phyloP scores from a whole-genome alignment of 257 asterid genomes.

The Schizonepeta tenuifolia region DNA sequence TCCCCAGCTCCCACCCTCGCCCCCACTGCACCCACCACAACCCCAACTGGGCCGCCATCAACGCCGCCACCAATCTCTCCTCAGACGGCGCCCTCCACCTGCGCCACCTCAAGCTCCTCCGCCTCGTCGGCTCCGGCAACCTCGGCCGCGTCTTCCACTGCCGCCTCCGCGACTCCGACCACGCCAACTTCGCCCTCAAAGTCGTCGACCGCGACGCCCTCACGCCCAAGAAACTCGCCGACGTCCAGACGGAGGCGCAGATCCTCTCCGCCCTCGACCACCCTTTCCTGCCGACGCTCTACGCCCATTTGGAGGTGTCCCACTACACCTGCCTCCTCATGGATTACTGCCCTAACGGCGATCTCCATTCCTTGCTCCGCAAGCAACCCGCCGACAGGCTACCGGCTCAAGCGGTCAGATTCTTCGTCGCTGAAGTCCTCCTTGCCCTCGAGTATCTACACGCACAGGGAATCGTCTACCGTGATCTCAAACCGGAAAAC shows the following conservation, averaged over 20 bases:
- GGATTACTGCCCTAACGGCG: slow-evolving; percentile 86
- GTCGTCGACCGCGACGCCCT: slow-evolving; percentile 80
- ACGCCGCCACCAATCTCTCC: slow-evolving; percentile 70
- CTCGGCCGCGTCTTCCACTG: slow-evolving; percentile 92
- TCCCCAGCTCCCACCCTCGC: slow-evolving; percentile 59
- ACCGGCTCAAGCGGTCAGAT: slow-evolving; percentile 56
- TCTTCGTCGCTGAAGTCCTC: slow-evolving; percentile 73
- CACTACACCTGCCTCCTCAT: slow-evolving; percentile 85
- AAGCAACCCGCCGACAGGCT: slow-evolving; percentile 60
- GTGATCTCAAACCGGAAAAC: slow-evolving; percentile 90
- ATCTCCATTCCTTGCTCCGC: slow-evolving; percentile 75
- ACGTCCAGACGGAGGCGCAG: slow-evolving; percentile 75
- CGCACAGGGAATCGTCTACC: slow-evolving; percentile 79
- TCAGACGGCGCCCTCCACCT: slow-evolving; percentile 76
- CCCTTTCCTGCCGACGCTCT: slow-evolving; percentile 89
- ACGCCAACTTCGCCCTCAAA: slow-evolving; percentile 82
- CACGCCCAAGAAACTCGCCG: slow-evolving; percentile 62
- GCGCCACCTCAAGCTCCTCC: slow-evolving; percentile 79
- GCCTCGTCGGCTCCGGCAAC: slow-evolving; percentile 82
- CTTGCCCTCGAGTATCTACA: slow-evolving; percentile 80
- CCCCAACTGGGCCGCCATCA: slow-evolving; percentile 73
- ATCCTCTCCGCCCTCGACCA: slow-evolving; percentile 77
- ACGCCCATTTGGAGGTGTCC: slow-evolving; percentile 79
- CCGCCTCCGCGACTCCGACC: slow-evolving; percentile 76
- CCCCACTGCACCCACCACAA: slow-evolving; percentile 63